Conservation (phyloP, 2,329 filamentous ascomycete species). For the Amauroascus verrucosus region DNA sequence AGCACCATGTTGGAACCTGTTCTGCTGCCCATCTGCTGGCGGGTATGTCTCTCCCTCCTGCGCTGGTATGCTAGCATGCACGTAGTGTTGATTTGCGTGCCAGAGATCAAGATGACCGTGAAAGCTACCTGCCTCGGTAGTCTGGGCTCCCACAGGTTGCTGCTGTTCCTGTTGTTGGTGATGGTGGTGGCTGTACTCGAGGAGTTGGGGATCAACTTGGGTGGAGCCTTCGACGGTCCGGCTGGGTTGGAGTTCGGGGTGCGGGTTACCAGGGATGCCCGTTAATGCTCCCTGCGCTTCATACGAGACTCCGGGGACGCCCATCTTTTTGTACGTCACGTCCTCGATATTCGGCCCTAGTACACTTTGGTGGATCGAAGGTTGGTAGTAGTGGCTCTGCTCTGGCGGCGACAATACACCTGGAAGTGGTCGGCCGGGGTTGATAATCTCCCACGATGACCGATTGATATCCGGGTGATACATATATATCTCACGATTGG, state of each 20-base stretch:
- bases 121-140: constrained; percentile 14
- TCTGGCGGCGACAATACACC: constrained; percentile 37
- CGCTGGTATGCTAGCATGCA: constrained; percentile 10
- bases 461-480: constrained; percentile 23
- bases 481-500: constrained; percentile 11
- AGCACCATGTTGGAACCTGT: constrained; percentile 1
- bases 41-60: constrained; percentile 16
- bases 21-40: constrained; percentile 15
- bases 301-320: constrained; percentile 24
- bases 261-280: constrained; percentile 33
- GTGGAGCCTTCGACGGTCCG: constrained; percentile 21
- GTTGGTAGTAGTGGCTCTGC: constrained; percentile 44
- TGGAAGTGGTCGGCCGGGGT: constrained; percentile 42
- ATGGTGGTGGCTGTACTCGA: constrained; percentile 23
- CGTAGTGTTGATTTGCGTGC: constrained; percentile 20
- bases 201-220: constrained; percentile 36
- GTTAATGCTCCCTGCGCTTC: constrained; percentile 30
- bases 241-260: constrained; percentile 32
- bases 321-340: constrained; percentile 35
- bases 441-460: constrained; percentile 44
- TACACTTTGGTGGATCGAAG: constrained; percentile 36
- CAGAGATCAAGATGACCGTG: constrained; percentile 19
- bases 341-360: constrained; percentile 33
- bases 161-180: constrained; percentile 14
- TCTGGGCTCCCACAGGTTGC: not conserved